A percentile compares a stretch with the other conserved stretches of the same genome.
Evolutionary conservation across 352 stramenopile species (phyloP).

Genomic region (Peronospora farinosa): DNA sequence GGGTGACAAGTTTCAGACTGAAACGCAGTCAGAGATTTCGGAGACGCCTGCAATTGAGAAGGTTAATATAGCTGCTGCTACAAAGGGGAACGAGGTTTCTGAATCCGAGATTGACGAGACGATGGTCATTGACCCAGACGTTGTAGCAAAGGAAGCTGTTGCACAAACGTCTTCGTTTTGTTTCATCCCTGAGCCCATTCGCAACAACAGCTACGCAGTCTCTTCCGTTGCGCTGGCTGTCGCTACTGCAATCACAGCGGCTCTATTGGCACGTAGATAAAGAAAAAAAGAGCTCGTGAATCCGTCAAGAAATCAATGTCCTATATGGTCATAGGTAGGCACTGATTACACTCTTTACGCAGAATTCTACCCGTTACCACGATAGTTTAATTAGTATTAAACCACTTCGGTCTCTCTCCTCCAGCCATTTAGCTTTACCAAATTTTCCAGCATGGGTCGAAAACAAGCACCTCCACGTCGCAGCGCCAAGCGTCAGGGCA

Average conservation of each 20-base stretch:
- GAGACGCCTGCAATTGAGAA: conserved; percentile 9
- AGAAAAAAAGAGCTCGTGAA: conserved; percentile 4
- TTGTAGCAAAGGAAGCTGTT: conserved; percentile 20
- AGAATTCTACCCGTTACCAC: no score
- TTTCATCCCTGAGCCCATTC: conserved; percentile 21
- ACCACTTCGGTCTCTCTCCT: no score
- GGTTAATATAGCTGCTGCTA: conserved; percentile 1
- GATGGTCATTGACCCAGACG: conserved; percentile 24
- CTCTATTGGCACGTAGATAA: conserved; percentile 26
- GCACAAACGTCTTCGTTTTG: conserved; percentile 14
- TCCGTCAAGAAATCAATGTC: neutral
- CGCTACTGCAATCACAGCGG: conserved; percentile 22
- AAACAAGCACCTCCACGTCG: conserved; percentile 23
- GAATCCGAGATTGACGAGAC: conserved; percentile 29
- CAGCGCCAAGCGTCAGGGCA: conserved; percentile 28
- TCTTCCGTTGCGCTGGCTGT: conserved; percentile 27
- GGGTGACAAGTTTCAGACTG: conserved; percentile 18
- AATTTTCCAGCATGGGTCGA: conserved; percentile 10
- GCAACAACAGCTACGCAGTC: conserved; percentile 28
- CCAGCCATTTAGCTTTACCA: conserved; percentile 6
- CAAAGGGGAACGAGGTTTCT: conserved; percentile 10
- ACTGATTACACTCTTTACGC: no score
- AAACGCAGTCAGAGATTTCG: conserved; percentile 23
- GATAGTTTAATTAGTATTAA: no score
- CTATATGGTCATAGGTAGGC: no score